A percentile compares a stretch with the other conserved stretches of the same genome.
Evolutionary conservation across 108 stramenopile species (phyloP).

Genomic region (Skeletonema tropicum): DNA sequence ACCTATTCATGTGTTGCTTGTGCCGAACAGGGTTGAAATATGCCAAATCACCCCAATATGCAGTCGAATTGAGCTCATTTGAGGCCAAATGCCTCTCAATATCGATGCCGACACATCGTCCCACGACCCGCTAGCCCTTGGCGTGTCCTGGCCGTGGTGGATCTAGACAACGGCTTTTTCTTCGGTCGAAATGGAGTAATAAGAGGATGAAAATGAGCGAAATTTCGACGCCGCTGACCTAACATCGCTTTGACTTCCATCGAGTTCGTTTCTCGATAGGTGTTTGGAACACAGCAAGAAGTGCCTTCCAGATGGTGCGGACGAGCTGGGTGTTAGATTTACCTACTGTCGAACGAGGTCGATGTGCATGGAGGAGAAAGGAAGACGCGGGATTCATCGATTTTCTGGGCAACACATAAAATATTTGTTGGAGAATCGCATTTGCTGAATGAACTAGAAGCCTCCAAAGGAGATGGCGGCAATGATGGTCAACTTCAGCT

Average conservation of each 20-base stretch:
- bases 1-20: too few relatives aligned
- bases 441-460: not conserved
- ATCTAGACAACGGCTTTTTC: not conserved
- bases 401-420: not conserved
- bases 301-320: not conserved
- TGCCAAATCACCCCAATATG: too few relatives aligned
- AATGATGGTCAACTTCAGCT: too few relatives aligned
- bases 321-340: not conserved
- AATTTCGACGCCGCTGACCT: not conserved
- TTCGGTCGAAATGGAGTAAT: not conserved
- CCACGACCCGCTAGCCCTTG: too few relatives aligned
- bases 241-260: not conserved
- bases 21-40: too few relatives aligned
- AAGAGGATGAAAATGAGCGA: not conserved
- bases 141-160: too few relatives aligned
- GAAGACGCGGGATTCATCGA: not conserved
- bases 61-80: too few relatives aligned
- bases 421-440: not conserved
- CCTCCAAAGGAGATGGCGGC: too few relatives aligned
- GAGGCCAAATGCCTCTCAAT: too few relatives aligned
- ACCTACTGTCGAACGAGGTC: not conserved
- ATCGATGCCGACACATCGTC: too few relatives aligned
- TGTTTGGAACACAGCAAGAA: not conserved
- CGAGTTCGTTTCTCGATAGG: not conserved
- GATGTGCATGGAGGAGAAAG: not conserved